These are phyloP conservation scores for Adiantum capillusveneris DNA, from an alignment of 75 land plant species.

Conservation along the genomic window DNA sequence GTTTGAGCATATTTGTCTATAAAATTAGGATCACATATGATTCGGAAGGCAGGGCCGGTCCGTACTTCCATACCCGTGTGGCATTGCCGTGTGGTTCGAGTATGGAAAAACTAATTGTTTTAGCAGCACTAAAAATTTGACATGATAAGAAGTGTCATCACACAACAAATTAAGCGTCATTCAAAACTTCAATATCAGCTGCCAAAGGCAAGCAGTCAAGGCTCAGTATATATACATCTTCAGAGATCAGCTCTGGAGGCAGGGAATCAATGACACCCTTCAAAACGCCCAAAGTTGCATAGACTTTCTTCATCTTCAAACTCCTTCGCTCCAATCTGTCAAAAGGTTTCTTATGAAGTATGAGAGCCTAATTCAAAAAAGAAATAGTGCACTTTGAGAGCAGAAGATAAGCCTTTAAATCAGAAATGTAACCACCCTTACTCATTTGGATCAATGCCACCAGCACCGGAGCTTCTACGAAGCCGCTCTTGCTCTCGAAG, in stretches of 20 bases:
- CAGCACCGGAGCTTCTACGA: slow-evolving; percentile 45
- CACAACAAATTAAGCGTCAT: background rate
- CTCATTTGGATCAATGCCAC: slow-evolving; percentile 59
- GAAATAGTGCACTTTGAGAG: no score
- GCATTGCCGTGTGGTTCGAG: no score
- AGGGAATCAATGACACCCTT: slow-evolving; percentile 65
- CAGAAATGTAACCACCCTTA: slow-evolving; percentile 25
- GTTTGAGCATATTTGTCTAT: no score
- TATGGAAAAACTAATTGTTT: no score
- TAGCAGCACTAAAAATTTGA: no score
- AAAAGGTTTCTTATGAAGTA: no score
- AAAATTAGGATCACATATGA: no score
- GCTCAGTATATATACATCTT: slow-evolving; percentile 44
- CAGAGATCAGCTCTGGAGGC: slow-evolving; percentile 47
- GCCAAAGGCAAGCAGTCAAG: no score
- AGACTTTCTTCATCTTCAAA: slow-evolving; percentile 55
- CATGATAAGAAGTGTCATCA: background rate
- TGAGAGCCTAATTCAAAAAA: no score
- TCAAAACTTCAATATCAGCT: background rate
- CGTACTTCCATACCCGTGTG: no score
- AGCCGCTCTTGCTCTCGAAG: slow-evolving; percentile 59
- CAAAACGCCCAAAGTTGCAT: slow-evolving; percentile 60
- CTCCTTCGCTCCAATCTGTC: slow-evolving; percentile 67
- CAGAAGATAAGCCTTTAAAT: no score
- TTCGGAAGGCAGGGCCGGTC: no score